Conservation (phyloP, 177 flowering plant species). For the Vitis hybrid region DNA sequence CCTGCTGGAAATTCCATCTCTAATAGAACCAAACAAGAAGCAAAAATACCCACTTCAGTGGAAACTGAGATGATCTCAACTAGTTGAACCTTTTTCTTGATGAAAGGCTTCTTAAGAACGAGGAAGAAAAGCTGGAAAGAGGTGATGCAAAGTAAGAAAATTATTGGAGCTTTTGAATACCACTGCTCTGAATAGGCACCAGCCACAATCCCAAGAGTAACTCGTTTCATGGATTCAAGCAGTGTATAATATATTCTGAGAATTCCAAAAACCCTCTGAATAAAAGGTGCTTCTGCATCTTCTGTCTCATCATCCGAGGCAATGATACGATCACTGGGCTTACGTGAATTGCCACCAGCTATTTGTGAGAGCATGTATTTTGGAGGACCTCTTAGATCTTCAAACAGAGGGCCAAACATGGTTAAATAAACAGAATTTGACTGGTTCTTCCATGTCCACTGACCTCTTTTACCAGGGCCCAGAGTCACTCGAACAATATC, state of each 20-base stretch:
- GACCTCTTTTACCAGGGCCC: slow-evolving; percentile 96
- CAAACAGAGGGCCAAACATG: slow-evolving; percentile 78
- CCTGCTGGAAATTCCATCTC: slow-evolving; percentile 36
- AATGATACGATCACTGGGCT: slow-evolving; percentile 55
- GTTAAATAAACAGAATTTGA: slow-evolving; percentile 43
- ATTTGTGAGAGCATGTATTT: slow-evolving; percentile 94
- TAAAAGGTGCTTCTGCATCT: slow-evolving; percentile 93
- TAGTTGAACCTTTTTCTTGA: slow-evolving; percentile 84
- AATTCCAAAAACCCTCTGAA: slow-evolving; percentile 87
- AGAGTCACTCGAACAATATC: slow-evolving; percentile 74
- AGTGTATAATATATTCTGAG: slow-evolving; percentile 85
- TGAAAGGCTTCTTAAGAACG: slow-evolving; percentile 90
- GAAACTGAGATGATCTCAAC: slow-evolving; percentile 78
- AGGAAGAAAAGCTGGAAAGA: slow-evolving; percentile 90
- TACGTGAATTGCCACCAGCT: slow-evolving; percentile 36
- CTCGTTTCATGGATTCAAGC: slow-evolving; percentile 63
- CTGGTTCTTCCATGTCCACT: slow-evolving; percentile 90
- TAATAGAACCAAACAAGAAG: slow-evolving; percentile 47
- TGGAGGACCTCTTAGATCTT: slow-evolving; percentile 93
- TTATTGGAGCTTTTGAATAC: slow-evolving; percentile 48
- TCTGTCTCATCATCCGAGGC: slow-evolving; percentile 96
- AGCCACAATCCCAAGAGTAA: slow-evolving; percentile 60
- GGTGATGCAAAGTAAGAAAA: slow-evolving; percentile 55
- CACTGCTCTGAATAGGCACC: slow-evolving; percentile 45
- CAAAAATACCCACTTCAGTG: slow-evolving; percentile 62